Base-by-base conservation (phyloP, 2,329 filamentous ascomycete genomes). In the Penicillium sp. region DNA sequence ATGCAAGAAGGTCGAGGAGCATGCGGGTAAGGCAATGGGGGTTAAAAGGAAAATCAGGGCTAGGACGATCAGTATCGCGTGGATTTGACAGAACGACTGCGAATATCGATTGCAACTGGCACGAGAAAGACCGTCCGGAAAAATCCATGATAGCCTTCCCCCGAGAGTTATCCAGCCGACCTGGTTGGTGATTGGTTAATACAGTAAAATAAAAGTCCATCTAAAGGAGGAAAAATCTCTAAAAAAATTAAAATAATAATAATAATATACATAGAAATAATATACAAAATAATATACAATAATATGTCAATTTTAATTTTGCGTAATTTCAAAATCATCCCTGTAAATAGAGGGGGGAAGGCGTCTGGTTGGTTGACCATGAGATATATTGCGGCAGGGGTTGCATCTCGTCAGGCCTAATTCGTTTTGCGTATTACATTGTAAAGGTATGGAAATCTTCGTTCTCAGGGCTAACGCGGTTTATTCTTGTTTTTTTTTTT, bases 351-450 rank as follows among this genome's bases (percentile, higher is more conserved):
- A 66, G 65, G 66, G 64, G 64, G 60, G 49, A 62, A 58, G 42
- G 53, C 43, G 21, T 52, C 33, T 73, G 67, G 72, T 73, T 74
- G 71, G 72, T 60, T 57, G 43, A 29, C 15, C 17, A 49, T 35
- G 56, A 50, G 62, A 72, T 66, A 71, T 72, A 68, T 68, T 64
- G 53, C 56, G 62, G 56, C 65, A 68, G 68, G 68, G 70, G 69
- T 64, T 66, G 64, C 62, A 66, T 65, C 59, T 65, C 47, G 54
- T 64, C 61, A 59, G 57, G 58, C 53, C 53, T 35, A 49, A 59
- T 55, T 44, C 39, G 49, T 58, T 63, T 61, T 42, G 48, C 8
- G 64, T 65, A 64, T 65, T 65, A 65, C 65, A 44, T 21, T 51
- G 60, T 59, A 52, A 35, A 10, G 41, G 62, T 64, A 59, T 58